Percentiles rank a stretch among this genome's conserved stretches.
Conservation (phyloP, 495 filamentous ascomycete species). For the Friedmanniomyces simplex region DNA sequence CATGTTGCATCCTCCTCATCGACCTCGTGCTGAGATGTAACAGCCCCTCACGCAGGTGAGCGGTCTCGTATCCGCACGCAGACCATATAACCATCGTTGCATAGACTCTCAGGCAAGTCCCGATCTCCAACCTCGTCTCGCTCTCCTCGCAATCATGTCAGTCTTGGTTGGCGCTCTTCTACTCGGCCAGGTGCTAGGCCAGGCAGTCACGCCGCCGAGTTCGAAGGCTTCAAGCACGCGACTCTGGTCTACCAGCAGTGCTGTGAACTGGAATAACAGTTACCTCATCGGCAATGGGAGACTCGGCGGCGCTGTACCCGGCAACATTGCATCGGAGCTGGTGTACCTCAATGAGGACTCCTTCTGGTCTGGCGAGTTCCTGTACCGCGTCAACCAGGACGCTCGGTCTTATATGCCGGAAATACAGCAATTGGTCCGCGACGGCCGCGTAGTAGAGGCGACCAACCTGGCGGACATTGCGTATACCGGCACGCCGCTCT, state of each 20-base stretch:
- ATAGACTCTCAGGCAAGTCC: not conserved
- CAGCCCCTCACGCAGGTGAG: not conserved
- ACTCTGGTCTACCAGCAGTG: not conserved
- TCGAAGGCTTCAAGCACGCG: not conserved
- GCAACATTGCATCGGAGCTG: slow-evolving; percentile 29
- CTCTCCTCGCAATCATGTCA: not conserved
- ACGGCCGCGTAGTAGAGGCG: not conserved
- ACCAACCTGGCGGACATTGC: not conserved
- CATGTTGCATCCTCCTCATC: not conserved
- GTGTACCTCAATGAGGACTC: not conserved
- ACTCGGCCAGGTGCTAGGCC: not conserved
- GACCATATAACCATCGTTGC: not conserved
- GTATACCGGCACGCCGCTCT: not conserved
- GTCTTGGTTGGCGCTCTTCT: not conserved
- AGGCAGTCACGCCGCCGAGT: not conserved
- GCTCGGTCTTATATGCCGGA: not conserved
- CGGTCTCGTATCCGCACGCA: not conserved
- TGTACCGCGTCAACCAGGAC: not conserved
- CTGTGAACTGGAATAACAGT: slow-evolving; percentile 1
- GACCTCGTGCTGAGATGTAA: not conserved
- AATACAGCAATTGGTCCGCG: not conserved
- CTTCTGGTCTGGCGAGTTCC: not conserved
- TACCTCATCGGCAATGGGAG: slow-evolving; percentile 44
- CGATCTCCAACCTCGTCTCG: not conserved
- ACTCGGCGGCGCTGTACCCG: slow-evolving; percentile 42